phyloP scores from a whole-genome alignment of 768 basidiomycete species.

The Leucocoprinus leucothites region DNA sequence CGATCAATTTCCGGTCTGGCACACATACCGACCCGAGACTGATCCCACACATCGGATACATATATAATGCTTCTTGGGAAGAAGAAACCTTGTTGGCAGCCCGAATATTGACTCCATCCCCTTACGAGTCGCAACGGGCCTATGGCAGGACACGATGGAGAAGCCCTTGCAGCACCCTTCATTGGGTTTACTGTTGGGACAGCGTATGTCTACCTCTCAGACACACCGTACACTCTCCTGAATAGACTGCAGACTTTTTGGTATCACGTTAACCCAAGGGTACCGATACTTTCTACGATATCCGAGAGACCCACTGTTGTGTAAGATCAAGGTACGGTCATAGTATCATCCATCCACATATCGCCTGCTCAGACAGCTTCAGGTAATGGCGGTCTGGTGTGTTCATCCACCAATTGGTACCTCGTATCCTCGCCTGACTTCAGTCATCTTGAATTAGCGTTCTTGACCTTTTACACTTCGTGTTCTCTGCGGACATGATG shows the following conservation, averaged over 20 bases:
- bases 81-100: too few relatives aligned
- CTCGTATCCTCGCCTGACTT: not conserved
- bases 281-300: slow-evolving; percentile 2
- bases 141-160: too few relatives aligned
- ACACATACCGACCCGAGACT: too few relatives aligned
- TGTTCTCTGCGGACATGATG: slow-evolving; percentile 4
- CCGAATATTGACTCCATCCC: too few relatives aligned
- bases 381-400: slow-evolving; percentile 4
- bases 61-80: too few relatives aligned
- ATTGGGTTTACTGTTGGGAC: slow-evolving; percentile 3
- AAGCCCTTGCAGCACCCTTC: not conserved
- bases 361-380: not conserved
- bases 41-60: too few relatives aligned
- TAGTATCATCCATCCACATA: not conserved
- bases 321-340: slow-evolving; percentile 2
- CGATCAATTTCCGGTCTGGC: too few relatives aligned
- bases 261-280: slow-evolving; percentile 7
- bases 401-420: not conserved
- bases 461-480: slow-evolving; percentile 2
- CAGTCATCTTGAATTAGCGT: not conserved
- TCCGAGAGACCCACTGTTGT: not conserved
- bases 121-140: too few relatives aligned
- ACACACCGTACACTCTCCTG: not conserved
- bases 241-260: not conserved
- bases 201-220: not conserved